Percentiles rank a stretch among this genome's conserved stretches.
Evolutionary conservation across 2,329 filamentous ascomycete species (phyloP).

Genomic region (Pezicula radicicola): DNA sequence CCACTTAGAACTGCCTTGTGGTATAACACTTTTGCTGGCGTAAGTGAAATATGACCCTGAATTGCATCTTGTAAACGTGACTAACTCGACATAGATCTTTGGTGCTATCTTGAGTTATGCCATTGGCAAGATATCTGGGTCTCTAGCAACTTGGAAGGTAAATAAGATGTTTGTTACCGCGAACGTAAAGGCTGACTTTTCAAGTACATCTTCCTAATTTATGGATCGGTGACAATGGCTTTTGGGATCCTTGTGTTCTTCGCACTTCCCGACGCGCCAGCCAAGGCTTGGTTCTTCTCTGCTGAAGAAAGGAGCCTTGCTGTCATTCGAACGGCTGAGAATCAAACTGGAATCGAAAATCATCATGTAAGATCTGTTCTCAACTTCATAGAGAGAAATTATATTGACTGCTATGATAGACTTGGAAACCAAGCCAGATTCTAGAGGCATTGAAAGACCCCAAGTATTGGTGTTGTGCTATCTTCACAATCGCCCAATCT

Average conservation of each 20-base stretch:
- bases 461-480: slow-evolving; percentile 19
- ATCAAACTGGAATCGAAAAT: slow-evolving; percentile 3
- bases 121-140: neutral
- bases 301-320: slow-evolving; percentile 35
- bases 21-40: slow-evolving; percentile 33
- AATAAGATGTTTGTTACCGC: no score
- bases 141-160: neutral
- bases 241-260: slow-evolving; percentile 36
- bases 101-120: neutral
- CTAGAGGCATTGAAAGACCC: slow-evolving; percentile 33
- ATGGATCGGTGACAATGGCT: slow-evolving; percentile 20
- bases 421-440: slow-evolving; percentile 31
- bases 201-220: slow-evolving; percentile 7
- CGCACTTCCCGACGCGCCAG: slow-evolving; percentile 45
- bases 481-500: slow-evolving; percentile 24
- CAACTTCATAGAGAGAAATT: no score
- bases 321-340: neutral
- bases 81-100: neutral
- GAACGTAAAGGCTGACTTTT: neutral
- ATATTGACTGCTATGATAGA: neutral
- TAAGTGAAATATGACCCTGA: neutral
- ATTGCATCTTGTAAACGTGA: no score
- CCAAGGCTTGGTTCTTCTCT: slow-evolving; percentile 37
- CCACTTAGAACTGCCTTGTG: slow-evolving; percentile 51
- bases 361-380: slow-evolving; percentile 14